These are phyloP conservation scores for Aspergillus funiculosus DNA, from an alignment of 495 filamentous ascomycete species.

Conservation along the genomic window DNA sequence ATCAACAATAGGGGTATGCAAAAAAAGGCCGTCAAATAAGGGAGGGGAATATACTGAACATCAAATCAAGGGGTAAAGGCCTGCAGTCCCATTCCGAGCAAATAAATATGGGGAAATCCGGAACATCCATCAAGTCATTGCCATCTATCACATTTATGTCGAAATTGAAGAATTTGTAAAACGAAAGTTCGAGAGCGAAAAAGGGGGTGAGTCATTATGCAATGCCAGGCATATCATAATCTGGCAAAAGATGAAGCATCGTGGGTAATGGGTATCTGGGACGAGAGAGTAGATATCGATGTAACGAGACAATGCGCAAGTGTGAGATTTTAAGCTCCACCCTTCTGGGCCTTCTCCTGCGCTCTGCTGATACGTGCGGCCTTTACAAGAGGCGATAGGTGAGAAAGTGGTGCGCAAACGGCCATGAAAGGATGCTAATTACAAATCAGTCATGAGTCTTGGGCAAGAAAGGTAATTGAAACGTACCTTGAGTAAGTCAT, in stretches of 20 bases:
- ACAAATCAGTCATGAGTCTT: constrained; percentile 24
- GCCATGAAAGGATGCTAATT: constrained; percentile 84
- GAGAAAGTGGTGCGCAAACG: constrained; percentile 63
- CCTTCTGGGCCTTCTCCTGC: constrained; percentile 74
- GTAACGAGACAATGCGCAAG: constrained; percentile 19
- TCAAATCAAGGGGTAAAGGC: constrained; percentile 4
- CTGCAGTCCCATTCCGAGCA: constrained; percentile 5
- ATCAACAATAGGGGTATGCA: constrained; percentile 10
- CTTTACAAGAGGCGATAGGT: constrained; percentile 77
- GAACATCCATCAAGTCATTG: constrained; percentile 27
- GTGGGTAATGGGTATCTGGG: constrained; percentile 41
- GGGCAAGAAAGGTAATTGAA: background rate
- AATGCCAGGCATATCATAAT: constrained; percentile 26
- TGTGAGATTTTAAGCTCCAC: constrained; percentile 32
- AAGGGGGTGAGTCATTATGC: constrained; percentile 19
- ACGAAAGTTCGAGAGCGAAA: constrained; percentile 7
- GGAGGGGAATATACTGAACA: constrained; percentile 16
- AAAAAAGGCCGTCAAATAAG: constrained; percentile 11
- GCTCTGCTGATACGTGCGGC: constrained; percentile 76
- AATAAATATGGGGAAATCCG: constrained; percentile 10
- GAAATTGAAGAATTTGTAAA: constrained; percentile 12
- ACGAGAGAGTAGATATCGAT: constrained; percentile 31
- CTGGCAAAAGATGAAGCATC: constrained; percentile 32
- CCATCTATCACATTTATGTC: constrained; percentile 23
- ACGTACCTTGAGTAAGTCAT: constrained; percentile 83